Percentiles rank a stretch among this genome's conserved stretches.
Evolutionary conservation across 2,329 filamentous ascomycete species (phyloP).

Genomic region (Lasiodiplodia sp.): DNA sequence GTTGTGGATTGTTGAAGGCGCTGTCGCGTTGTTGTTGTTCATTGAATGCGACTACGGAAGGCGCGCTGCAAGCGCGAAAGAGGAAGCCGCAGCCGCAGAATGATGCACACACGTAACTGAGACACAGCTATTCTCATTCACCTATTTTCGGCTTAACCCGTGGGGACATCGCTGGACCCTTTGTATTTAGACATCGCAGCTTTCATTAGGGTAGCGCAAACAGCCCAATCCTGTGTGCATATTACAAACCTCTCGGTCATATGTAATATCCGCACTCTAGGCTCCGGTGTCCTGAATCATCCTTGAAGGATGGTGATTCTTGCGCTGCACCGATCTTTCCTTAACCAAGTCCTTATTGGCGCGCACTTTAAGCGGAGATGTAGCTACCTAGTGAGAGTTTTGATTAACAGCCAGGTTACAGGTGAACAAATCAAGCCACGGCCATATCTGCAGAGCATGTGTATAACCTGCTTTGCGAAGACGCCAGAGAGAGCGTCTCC

Average conservation of each 20-base stretch:
- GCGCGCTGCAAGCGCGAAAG: neutral
- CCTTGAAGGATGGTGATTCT: neutral
- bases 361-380: neutral
- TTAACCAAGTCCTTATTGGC: neutral
- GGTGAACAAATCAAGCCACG: neutral
- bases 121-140: neutral
- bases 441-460: neutral
- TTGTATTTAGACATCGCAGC: neutral
- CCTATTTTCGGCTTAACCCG: neutral
- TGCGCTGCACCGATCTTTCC: neutral
- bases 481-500: neutral
- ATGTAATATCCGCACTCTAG: neutral
- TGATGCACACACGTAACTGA: neutral
- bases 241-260: neutral
- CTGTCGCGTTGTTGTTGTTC: neutral
- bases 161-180: neutral
- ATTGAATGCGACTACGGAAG: neutral
- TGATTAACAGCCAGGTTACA: neutral
- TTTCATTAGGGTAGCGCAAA: neutral
- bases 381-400: neutral
- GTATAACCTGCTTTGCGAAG: neutral
- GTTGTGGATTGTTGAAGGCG: neutral
- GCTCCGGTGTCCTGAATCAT: too few relatives aligned
- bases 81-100: neutral
- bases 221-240: neutral